phyloP scores from a whole-genome alignment of 768 basidiomycete genomes.

The Russula olivacea region DNA sequence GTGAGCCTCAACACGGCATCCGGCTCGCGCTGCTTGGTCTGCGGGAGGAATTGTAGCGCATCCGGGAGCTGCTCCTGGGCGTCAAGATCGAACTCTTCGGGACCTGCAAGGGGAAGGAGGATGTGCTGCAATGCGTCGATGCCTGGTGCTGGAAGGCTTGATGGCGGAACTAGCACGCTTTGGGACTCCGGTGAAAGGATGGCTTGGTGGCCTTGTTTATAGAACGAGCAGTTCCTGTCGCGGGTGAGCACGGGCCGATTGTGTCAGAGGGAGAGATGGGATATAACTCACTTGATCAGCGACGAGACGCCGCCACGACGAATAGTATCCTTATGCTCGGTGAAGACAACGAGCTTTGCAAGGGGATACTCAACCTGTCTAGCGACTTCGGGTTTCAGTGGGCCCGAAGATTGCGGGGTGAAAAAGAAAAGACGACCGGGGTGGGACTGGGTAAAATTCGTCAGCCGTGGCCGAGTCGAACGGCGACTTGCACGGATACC shows the following conservation, averaged over 20 bases:
- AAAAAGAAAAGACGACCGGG: constrained; percentile 77
- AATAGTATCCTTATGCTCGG: constrained; percentile 83
- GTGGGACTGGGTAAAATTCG: constrained; percentile 48
- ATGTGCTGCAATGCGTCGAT: constrained; percentile 82
- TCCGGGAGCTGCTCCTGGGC: constrained; percentile 84
- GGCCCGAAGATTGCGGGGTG: constrained; percentile 53
- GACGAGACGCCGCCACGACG: constrained; percentile 83
- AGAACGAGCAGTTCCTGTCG: constrained; percentile 72
- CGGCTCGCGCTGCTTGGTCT: constrained; percentile 75
- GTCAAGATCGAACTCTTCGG: constrained; percentile 92
- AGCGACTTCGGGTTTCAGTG: constrained; percentile 39
- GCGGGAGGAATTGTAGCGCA: constrained; percentile 81
- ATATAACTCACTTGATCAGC: constrained; percentile 64
- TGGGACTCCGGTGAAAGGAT: constrained; percentile 62
- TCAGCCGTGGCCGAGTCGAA: neutral
- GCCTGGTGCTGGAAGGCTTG: constrained; percentile 56
- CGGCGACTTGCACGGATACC: constrained; percentile 40
- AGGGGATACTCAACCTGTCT: constrained; percentile 69
- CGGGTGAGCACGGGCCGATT: constrained; percentile 21
- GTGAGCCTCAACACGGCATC: constrained; percentile 73
- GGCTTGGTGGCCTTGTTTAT: constrained; percentile 60
- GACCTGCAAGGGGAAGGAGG: constrained; percentile 85
- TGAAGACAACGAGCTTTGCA: constrained; percentile 76
- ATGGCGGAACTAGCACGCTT: constrained; percentile 51
- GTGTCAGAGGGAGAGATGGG: neutral